phyloP scores from a whole-genome alignment of 78 protist genomes.

The Tieghemostelium lacteum region DNA sequence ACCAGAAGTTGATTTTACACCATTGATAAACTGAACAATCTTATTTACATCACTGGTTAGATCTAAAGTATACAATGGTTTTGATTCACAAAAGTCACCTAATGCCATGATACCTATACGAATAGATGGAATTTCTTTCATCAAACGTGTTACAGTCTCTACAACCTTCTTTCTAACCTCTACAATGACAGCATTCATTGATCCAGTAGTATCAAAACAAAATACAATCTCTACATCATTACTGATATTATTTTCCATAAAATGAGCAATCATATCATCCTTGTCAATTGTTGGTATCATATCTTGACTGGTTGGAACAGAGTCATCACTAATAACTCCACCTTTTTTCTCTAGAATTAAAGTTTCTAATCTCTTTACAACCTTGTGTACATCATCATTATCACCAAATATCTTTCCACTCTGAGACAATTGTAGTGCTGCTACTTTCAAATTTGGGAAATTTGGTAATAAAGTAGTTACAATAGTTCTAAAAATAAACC shows the following conservation, averaged over 20 bases:
- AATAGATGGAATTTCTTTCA: conserved; percentile 65
- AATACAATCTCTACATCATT: conserved; percentile 73
- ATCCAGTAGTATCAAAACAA: conserved; percentile 73
- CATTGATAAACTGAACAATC: conserved; percentile 32
- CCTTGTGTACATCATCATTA: not conserved
- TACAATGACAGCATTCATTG: conserved; percentile 52
- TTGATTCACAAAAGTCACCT: conserved; percentile 73
- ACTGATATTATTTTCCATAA: conserved; percentile 28
- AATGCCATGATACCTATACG: conserved; percentile 68
- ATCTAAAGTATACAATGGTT: conserved; percentile 21
- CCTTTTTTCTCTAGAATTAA: conserved; percentile 1
- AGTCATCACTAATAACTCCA: not conserved
- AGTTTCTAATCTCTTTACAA: conserved; percentile 38
- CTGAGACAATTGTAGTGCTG: conserved; percentile 14
- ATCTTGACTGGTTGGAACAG: conserved; percentile 1
- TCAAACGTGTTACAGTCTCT: conserved; percentile 44
- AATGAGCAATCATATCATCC: conserved; percentile 31
- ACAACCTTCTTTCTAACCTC: conserved; percentile 58
- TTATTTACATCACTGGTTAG: conserved; percentile 44
- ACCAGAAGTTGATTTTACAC: conserved; percentile 43
- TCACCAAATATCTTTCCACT: conserved; percentile 11
- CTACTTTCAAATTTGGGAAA: conserved; percentile 9
- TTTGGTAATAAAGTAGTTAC: not conserved
- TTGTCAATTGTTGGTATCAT: conserved; percentile 10
- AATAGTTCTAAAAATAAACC: conserved; percentile 3